Evolutionary conservation across 257 asterid genomes (phyloP).

Genomic region (Primulina huaijiensis): DNA sequence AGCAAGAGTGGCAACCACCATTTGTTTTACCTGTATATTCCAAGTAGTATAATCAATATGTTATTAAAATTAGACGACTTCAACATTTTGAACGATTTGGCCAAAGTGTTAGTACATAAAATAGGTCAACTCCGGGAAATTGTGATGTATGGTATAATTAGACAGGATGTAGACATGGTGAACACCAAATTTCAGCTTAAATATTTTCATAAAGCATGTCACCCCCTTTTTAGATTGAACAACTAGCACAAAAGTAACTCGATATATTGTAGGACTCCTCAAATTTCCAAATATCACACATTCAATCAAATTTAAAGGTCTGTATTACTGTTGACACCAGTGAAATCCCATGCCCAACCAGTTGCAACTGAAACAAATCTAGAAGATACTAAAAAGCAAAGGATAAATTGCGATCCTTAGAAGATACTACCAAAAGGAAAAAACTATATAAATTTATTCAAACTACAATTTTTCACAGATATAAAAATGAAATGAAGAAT

Average conservation of each 20-base stretch:
- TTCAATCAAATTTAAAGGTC: not conserved
- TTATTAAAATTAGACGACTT: constrained; percentile 5
- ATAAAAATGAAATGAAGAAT: not conserved
- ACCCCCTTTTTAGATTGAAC: not conserved
- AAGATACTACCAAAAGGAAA: not conserved
- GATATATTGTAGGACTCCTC: not conserved
- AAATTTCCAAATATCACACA: not conserved
- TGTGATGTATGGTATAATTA: not conserved
- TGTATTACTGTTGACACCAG: not conserved
- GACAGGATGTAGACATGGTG: not conserved
- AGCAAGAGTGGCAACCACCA: constrained; percentile 98
- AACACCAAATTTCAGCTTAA: constrained; percentile 8
- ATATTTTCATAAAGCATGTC: not conserved
- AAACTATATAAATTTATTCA: not conserved
- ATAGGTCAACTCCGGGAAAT: not conserved
- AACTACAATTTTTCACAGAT: not conserved
- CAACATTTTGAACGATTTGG: not conserved
- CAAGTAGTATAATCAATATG: constrained; percentile 19
- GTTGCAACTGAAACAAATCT: not conserved
- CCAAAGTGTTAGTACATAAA: not conserved
- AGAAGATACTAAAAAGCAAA: not conserved
- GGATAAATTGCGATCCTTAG: not conserved
- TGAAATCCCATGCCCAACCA: not conserved
- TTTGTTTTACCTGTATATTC: constrained; percentile 78
- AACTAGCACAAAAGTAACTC: not conserved